Evolutionary conservation across 495 filamentous ascomycete genomes (phyloP), one percentile per base, ranked within the genome.

Genomic region (Cercophora scortea): DNA sequence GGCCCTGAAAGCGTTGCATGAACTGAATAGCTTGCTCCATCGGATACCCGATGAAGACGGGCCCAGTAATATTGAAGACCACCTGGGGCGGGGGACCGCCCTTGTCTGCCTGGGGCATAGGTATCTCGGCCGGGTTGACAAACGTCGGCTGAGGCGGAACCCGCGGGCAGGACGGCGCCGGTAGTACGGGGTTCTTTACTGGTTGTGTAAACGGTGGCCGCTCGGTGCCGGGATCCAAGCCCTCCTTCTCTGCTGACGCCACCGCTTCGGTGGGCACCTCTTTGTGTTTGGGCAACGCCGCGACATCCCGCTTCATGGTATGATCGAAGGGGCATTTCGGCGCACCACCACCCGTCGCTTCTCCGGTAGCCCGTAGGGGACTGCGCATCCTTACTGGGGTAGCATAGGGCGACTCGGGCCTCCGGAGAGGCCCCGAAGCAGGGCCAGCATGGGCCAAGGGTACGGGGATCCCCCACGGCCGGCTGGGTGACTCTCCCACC

Each of bases 401-500:
- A 32, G 73, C 69, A 1, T 69, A 69, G 4, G 71, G 76, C 0
- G 74, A 75, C 8, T 64, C 59, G 8, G 69, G 71, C 39, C 64
- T 61, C 9, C 51, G 59, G 8, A 51, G 54, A 8, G 63, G 63
- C 19, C 64, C 58, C 12, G 53, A 59, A 25, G n/a, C n/a, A n/a
- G 46, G 12, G 6, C 38, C 38, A 41, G 11, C 42, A 16, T 12
- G 4, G 13, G 13, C 50, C 19, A 56, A 10, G 25, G 63, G 90
- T 1, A 96, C 85, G 15, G 77, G 77, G 36, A 96, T 92, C 2
- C 90, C 90, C 90, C 90, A 96, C 32, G 90, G 90, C 25, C 90
- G 78, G 63, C 85, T 92, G 35, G 90, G 90, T 34, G 87, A 91
- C 64, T 96, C 90, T 15, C 90, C 90, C 19, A 96, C 80, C 7